phyloP scores from a whole-genome alignment of 2,329 filamentous ascomycete genomes.

The Penicillium verrucosum region DNA sequence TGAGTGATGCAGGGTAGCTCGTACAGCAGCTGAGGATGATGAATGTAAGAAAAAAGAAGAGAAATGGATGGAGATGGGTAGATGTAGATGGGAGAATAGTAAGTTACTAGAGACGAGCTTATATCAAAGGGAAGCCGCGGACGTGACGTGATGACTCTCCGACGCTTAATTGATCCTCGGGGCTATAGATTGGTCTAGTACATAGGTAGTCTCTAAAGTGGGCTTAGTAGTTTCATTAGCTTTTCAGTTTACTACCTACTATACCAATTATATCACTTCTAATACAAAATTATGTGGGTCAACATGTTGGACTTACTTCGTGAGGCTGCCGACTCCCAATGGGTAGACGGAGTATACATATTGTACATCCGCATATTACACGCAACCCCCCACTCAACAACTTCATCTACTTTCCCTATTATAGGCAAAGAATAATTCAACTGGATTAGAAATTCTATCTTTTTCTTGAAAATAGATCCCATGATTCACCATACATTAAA shows the following conservation, averaged over 20 bases:
- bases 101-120: neutral
- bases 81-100: neutral
- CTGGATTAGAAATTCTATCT: neutral
- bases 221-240: neutral
- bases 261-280: slow-evolving; percentile 3
- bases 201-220: neutral
- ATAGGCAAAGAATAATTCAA: neutral
- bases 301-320: neutral
- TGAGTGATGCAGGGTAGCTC: slow-evolving; percentile 13
- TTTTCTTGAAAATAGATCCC: neutral
- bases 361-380: slow-evolving; percentile 3
- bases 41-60: neutral
- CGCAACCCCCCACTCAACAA: too few species aligned
- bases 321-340: neutral
- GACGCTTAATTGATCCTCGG: neutral
- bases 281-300: slow-evolving; percentile 1
- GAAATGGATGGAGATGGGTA: neutral
- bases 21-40: slow-evolving; percentile 3
- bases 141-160: slow-evolving; percentile 23
- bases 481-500: slow-evolving; percentile 1
- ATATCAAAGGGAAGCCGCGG: slow-evolving; percentile 5
- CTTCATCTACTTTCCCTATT: neutral
- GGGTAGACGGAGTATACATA: slow-evolving; percentile 4
- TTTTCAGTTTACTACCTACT: neutral
- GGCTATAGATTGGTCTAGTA: neutral